Evolutionary conservation across 2,329 filamentous ascomycete species (phyloP).

Genomic region (Fusarium mundagurra): DNA sequence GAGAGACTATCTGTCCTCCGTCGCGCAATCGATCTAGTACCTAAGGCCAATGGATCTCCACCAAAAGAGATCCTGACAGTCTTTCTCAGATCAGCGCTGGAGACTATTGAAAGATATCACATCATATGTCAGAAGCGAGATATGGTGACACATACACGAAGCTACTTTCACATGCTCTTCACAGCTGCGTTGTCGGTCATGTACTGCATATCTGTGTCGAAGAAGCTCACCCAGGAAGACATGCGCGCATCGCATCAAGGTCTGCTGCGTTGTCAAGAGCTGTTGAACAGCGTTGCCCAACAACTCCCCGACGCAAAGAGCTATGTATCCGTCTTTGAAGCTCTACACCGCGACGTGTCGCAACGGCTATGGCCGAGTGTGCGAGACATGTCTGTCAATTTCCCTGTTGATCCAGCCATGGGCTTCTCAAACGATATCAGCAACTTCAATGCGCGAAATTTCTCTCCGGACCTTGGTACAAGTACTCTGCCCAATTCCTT

Average conservation of each 20-base stretch:
- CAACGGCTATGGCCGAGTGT: constrained; percentile 3
- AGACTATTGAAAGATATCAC: constrained; percentile 53
- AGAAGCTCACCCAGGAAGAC: background rate
- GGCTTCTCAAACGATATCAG: background rate
- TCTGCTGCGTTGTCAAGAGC: background rate
- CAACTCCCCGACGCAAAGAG: constrained; percentile 32
- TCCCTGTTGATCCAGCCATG: background rate
- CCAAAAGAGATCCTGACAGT: constrained; percentile 46
- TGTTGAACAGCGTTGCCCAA: background rate
- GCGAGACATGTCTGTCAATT: background rate
- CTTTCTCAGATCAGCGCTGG: constrained; percentile 49
- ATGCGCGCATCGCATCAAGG: constrained; percentile 2
- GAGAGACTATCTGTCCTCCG: constrained; percentile 54
- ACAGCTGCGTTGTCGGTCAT: constrained; percentile 54
- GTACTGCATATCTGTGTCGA: constrained; percentile 39
- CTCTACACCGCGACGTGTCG: constrained; percentile 5
- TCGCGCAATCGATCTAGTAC: constrained; percentile 52
- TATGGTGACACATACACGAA: constrained; percentile 55
- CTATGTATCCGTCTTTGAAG: constrained; percentile 35
- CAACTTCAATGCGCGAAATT: background rate
- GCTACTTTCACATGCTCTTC: constrained; percentile 60
- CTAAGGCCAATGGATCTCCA: constrained; percentile 47
- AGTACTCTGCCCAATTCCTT: background rate
- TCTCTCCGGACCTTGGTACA: fast-evolving
- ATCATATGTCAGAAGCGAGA: constrained; percentile 45